Percentiles rank a stretch among this genome's conserved stretches.
Conservation (phyloP, 129 eudicot genomes). For the Pittosporum tobira region DNA sequence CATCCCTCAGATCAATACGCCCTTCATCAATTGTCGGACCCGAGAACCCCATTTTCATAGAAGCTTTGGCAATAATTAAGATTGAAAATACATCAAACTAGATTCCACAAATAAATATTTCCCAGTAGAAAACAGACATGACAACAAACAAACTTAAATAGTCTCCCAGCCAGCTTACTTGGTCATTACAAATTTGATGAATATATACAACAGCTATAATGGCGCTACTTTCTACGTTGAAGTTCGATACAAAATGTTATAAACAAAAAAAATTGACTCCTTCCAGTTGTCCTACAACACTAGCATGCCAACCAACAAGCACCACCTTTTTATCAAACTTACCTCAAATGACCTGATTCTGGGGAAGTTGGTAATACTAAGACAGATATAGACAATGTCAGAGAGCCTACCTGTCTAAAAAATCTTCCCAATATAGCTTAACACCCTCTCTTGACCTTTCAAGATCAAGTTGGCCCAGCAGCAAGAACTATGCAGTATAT, state of each 20-base stretch:
- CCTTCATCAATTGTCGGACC: too few species aligned
- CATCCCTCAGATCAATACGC: too few species aligned
- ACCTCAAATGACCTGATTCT: conserved; percentile 1
- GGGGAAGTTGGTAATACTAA: too few species aligned
- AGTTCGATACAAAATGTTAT: too few species aligned
- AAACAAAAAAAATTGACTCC: background rate
- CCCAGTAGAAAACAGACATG: too few species aligned
- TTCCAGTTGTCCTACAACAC: background rate
- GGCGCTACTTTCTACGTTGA: too few species aligned
- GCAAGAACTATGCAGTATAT: conserved; percentile 7
- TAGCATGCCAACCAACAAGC: background rate
- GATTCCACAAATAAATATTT: too few species aligned
- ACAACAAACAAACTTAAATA: background rate
- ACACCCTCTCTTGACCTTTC: background rate
- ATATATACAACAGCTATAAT: too few species aligned
- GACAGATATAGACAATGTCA: background rate
- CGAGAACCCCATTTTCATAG: too few species aligned
- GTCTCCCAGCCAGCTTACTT: background rate
- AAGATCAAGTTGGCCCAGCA: background rate
- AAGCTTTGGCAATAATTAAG: too few species aligned
- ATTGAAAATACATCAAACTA: too few species aligned
- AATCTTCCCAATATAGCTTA: background rate
- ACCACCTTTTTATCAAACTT: background rate
- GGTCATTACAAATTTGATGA: conserved; percentile 1
- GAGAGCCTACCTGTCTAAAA: too few species aligned